These are phyloP conservation scores for Aegilops sharonensis DNA, from an alignment of 176 grass and related monocot species.

Conservation along the genomic window DNA sequence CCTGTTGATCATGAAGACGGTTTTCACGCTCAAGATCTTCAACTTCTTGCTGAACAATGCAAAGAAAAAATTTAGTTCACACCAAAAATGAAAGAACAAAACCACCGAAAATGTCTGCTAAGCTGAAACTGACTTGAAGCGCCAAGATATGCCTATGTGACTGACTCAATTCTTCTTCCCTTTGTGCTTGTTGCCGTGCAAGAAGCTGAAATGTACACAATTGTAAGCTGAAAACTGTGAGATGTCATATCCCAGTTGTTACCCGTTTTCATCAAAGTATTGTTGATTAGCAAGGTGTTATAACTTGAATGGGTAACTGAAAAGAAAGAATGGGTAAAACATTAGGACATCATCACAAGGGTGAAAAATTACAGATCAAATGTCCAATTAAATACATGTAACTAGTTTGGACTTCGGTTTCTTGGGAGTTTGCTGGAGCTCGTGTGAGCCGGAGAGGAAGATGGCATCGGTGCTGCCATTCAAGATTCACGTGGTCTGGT, in stretches of 20 bases:
- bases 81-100: constrained; percentile 2
- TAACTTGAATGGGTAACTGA: not conserved
- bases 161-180: constrained; percentile 96
- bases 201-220: constrained; percentile 68
- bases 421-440: not conserved
- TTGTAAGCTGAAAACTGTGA: constrained; percentile 26
- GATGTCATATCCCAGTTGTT: constrained; percentile 18
- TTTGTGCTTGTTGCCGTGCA: constrained; percentile 89
- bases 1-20: constrained; percentile 92
- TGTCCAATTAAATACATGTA: not conserved
- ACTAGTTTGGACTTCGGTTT: not conserved
- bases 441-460: not conserved
- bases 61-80: constrained; percentile 24
- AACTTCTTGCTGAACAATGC: constrained; percentile 82
- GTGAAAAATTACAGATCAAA: not conserved
- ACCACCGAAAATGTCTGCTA: not conserved
- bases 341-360: not conserved
- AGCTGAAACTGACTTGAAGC: constrained; percentile 79
- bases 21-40: constrained; percentile 96
- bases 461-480: not conserved
- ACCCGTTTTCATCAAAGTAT: constrained; percentile 1
- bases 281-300: not conserved
- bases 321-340: not conserved
- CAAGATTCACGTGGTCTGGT: no score
- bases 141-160: constrained; percentile 93